Conservation (phyloP, 352 stramenopile genomes). For the Pythium volutum region DNA sequence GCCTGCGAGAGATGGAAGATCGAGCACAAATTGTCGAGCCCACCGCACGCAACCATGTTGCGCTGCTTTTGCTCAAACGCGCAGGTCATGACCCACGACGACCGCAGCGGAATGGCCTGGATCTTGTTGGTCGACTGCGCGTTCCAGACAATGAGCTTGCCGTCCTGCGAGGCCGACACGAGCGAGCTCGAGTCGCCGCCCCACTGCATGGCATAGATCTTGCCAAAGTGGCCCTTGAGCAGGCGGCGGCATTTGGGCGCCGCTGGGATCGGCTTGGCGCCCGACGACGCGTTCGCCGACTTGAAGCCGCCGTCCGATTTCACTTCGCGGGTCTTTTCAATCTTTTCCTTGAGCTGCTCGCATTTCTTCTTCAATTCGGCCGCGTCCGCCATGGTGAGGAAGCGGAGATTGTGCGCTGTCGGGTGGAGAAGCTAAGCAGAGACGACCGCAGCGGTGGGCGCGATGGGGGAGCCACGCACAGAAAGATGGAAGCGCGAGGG, state of each 20-base stretch:
- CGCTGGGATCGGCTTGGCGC: constrained; percentile 76
- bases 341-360: constrained; percentile 84
- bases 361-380: constrained; percentile 87
- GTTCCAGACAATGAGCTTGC: constrained; percentile 99
- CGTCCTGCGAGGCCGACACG: constrained; percentile 96
- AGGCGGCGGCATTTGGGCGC: constrained; percentile 91
- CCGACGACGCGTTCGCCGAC: constrained; percentile 42
- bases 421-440: not conserved
- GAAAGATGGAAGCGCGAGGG: not conserved
- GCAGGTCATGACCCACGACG: constrained; percentile 99
- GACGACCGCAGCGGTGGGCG: not conserved
- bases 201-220: constrained; percentile 99
- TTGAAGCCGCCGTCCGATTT: constrained; percentile 83
- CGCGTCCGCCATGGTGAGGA: constrained; percentile 58
- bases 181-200: constrained; percentile 88
- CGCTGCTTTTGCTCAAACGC: constrained; percentile 97
- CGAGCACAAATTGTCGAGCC: constrained; percentile 99
- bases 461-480: not conserved
- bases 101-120: constrained; percentile 95
- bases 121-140: constrained; percentile 96
- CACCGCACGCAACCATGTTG: constrained; percentile 97
- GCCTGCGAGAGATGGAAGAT: constrained; percentile 96
- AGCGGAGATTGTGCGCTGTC: not conserved
- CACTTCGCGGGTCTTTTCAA: constrained; percentile 75
- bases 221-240: constrained; percentile 99